Evolutionary conservation across 768 basidiomycete species (phyloP), one percentile per base, ranked within the genome.

Genomic region (Hebeloma cylindrosporum): DNA sequence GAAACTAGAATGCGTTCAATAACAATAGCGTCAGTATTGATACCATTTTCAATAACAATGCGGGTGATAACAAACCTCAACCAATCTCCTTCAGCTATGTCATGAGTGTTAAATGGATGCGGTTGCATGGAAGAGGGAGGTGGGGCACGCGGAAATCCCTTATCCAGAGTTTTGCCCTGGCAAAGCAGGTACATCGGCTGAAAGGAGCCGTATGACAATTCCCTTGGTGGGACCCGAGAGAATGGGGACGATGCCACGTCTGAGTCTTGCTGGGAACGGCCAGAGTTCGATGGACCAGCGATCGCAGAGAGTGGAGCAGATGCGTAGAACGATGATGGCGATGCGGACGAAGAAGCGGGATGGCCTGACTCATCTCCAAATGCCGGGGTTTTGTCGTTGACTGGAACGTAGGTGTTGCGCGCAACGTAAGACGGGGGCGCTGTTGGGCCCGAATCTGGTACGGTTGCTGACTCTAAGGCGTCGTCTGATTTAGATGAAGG

Each of bases 31-130:
- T n/a, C n/a, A n/a, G n/a, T n/a, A n/a, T n/a, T n/a, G n/a, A n/a
- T n/a, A n/a, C n/a, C n/a, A n/a, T n/a, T n/a, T n/a, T n/a, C n/a
- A n/a, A n/a, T n/a, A 25, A 6, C 11, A 10, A 13, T 8, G 29
- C 17, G 25, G 1, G 38, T 32, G 5, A 11, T 18, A 23, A 51
- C 56, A 34, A 40, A 75, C 70, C 66, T 63, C 29, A 60, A 53
- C 80, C 80, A 81, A 56, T 81, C 80, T 13, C 58, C 63, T 58
- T 79, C 71, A 0, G 42, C 51, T 3, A 82, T 59, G 51, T 81
- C 78, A 56, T 77, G 74, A 35, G 70, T 62, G 17, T 57, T 52
- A 53, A 82, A 82, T 18, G 79, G 79, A 53, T 82, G 80, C 7
- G 68, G 69, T 13, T 49, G 47, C 7, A 56, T 21, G 21, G 48